These are phyloP conservation scores for Elsinoe perseae DNA, from an alignment of 2,329 filamentous ascomycete species.

Conservation along the genomic window DNA sequence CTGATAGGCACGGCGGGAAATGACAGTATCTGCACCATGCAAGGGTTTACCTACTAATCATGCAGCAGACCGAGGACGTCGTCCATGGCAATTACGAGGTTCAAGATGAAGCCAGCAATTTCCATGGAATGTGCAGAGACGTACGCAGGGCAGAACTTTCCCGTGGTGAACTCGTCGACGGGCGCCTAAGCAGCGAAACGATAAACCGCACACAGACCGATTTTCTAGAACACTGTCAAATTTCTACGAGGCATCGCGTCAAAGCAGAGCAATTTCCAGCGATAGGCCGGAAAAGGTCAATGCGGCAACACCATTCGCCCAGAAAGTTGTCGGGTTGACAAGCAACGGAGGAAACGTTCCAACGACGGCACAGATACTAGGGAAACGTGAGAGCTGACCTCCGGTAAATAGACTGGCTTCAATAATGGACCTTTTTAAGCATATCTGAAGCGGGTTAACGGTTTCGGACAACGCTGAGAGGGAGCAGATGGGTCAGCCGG, in stretches of 20 bases:
- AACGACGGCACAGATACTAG: not conserved
- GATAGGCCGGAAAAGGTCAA: slow-evolving; percentile 1
- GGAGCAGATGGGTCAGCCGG: too few species aligned
- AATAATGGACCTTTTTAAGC: slow-evolving; percentile 8
- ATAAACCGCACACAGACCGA: not conserved
- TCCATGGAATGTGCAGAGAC: not conserved
- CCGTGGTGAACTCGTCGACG: not conserved
- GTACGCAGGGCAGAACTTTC: not conserved
- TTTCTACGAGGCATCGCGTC: slow-evolving; percentile 2
- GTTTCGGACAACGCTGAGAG: too few species aligned
- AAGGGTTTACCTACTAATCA: not conserved
- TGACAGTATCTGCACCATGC: not conserved
- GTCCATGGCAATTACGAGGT: not conserved
- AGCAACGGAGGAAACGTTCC: not conserved
- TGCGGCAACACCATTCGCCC: not conserved
- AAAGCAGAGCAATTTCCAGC: slow-evolving; percentile 6
- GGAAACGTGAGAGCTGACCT: not conserved
- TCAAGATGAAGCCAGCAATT: slow-evolving; percentile 2
- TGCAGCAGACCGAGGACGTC: not conserved
- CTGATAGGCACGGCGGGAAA: not conserved
- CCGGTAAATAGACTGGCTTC: not conserved
- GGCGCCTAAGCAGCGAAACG: not conserved
- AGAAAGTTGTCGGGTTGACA: slow-evolving; percentile 7
- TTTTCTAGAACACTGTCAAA: slow-evolving; percentile 15
- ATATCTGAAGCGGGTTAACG: not conserved